Base-by-base conservation (phyloP, 345 rosid genomes). In the Gossypium sturtianum region DNA sequence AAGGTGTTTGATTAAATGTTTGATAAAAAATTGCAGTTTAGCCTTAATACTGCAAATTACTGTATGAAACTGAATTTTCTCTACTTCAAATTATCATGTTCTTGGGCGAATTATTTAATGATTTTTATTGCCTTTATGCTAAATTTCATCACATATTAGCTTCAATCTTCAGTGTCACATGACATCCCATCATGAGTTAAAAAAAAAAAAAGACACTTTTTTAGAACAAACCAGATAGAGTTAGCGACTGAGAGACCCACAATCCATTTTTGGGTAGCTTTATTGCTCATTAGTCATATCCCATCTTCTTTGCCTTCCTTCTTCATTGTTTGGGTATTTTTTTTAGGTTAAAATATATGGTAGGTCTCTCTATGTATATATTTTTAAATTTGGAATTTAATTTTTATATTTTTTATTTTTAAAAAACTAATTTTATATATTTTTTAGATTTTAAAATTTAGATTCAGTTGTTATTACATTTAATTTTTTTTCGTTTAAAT, bases 311-410 rank as follows among this genome's bases (percentile, higher is more conserved):
- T 48, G 60, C 67, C 74, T 53, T 66, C 48, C 81, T 73, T 76
- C 66, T 82, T 74, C 82, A 71, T 65, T 73, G 75, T 78, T 67
- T 44, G 4, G 56, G n/a, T 19, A 38, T 72, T 76, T 45, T 70
- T 34, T 34, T 34, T 34, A 34, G 41, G 41, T 34, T 4, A 34
- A 34, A 34, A 34, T 34, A 34, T 34, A 34, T 34, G 41, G 7
- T 34, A 34, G 41, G 41, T 34, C 41, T 34, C 7, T 34, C 41
- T 0, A 0, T 34, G 7, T 4, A 4, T 34, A 34, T 34, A 34
- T 34, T 34, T 34, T 34, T 34, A 4, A 34, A 34, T 34, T 34
- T 34, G 1, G 41, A 34, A 34, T 34, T 34, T 34, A 34, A 34
- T 5, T 5, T 0, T 34, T 34, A 34, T 5, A 34, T 34, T 34